Evolutionary conservation across 192 early-diverging fungal species (phyloP).

Genomic region (Paraglomus occultum): DNA sequence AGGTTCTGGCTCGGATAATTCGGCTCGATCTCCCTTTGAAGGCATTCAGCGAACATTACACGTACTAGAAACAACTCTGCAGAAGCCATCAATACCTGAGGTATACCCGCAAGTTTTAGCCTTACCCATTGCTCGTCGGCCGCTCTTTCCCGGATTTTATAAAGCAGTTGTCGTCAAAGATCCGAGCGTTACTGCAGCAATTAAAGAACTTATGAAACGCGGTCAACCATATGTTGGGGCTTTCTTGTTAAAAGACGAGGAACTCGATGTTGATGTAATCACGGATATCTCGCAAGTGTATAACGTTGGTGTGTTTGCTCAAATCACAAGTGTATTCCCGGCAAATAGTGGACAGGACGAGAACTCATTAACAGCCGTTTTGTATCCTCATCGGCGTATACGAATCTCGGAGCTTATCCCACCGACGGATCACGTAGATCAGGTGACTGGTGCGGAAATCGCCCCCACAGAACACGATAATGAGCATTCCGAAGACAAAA

Average conservation of each 20-base stretch:
- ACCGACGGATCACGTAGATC: slow-evolving; percentile 17
- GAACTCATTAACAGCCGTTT: slow-evolving; percentile 83
- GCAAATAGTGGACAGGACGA: slow-evolving; percentile 69
- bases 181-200: slow-evolving; percentile 85
- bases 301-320: slow-evolving; percentile 92
- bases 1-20: slow-evolving; percentile 33
- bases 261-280: slow-evolving; percentile 81
- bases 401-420: slow-evolving; percentile 69
- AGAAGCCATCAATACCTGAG: slow-evolving; percentile 83
- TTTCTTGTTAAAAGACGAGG: slow-evolving; percentile 91
- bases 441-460: slow-evolving; percentile 23
- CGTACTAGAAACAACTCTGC: slow-evolving; percentile 63
- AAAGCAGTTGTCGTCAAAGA: slow-evolving; percentile 98
- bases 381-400: slow-evolving; percentile 95
- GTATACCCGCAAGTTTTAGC: slow-evolving; percentile 93
- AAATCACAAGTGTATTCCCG: slow-evolving; percentile 93
- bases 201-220: slow-evolving; percentile 87
- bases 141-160: slow-evolving; percentile 97
- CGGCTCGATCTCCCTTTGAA: slow-evolving; percentile 35
- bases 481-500: slow-evolving; percentile 26
- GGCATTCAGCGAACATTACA: slow-evolving; percentile 48
- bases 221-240: slow-evolving; percentile 97
- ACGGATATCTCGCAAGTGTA: slow-evolving; percentile 76
- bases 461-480: slow-evolving; percentile 31
- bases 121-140: slow-evolving; percentile 87